Base-by-base conservation (phyloP, 2,329 filamentous ascomycete genomes). In the Tolypocladium sp. region DNA sequence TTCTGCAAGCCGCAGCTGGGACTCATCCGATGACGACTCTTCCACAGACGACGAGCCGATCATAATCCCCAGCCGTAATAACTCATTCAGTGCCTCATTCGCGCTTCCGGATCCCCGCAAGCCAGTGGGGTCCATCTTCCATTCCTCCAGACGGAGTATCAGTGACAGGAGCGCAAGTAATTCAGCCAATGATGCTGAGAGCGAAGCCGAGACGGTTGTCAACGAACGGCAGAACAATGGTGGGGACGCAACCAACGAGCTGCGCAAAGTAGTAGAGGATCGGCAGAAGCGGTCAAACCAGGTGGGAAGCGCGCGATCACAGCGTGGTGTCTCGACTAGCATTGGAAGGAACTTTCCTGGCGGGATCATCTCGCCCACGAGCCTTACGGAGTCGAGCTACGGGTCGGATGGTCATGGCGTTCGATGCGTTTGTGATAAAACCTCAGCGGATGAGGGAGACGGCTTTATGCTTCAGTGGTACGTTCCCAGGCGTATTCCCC, bases 401-500 rank as follows among this genome's bases (percentile, higher is more conserved):
- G 71, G 72, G 40, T 70, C 70, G 27, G 72, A 76, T 30, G 73
- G 70, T 52, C 75, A 76, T 51, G 73, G 72, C 27, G 77, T 86
- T 38, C 77, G 84, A 61, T 88, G 85, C 64, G 75, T 86, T 22
- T 88, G 85, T 68, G 77, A 78, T 59, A 70, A 72, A 57, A 76
- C 68, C 60, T 72, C 74, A 57, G 68, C 71, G 40, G 76, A 79
- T 51, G 75, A 78, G 53, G 76, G 78, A 56, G 77, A 80, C 63
- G 75, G 74, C 60, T 84, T 84, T 64, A 80, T 87, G 79, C 78
- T 88, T 60, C 83, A 86, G 71, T 88, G 85, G 85, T 87, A 76
- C 61, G 80, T 22, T 55, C n/a, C 25, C 22, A 4, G 9, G n/a
- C 25, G 7, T 9, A 8, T 25, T 20, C n/a, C 25, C 15, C 8